Conservation (phyloP, 2,329 filamentous ascomycete species). For the Sporothrix pallida region DNA sequence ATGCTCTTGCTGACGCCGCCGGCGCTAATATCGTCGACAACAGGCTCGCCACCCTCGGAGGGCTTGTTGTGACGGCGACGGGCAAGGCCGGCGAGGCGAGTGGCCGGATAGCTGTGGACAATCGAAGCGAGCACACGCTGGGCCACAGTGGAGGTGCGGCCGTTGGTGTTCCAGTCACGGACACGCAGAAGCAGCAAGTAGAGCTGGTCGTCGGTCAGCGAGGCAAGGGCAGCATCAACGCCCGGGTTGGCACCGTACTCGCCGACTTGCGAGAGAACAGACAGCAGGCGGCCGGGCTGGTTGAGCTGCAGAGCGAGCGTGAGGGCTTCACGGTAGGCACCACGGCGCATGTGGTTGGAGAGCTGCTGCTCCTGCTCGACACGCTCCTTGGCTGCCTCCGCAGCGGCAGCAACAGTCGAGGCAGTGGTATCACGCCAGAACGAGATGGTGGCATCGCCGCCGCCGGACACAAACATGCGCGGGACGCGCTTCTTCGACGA, state of each 20-base stretch:
- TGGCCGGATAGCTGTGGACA: conserved; percentile 79
- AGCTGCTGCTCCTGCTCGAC: conserved; percentile 92
- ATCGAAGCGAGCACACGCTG: conserved; percentile 83
- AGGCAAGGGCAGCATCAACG: conserved; percentile 84
- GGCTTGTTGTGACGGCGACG: conserved; percentile 42
- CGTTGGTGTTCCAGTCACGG: conserved; percentile 98
- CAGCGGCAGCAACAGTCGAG: conserved; percentile 75
- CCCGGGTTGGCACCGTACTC: conserved; percentile 56
- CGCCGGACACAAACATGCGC: conserved; percentile 82
- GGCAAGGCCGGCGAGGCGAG: conserved; percentile 72
- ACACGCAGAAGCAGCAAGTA: conserved; percentile 80
- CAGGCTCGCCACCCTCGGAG: conserved; percentile 35
- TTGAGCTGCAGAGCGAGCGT: conserved; percentile 90
- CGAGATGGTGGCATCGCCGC: conserved; percentile 88
- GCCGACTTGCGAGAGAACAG: conserved; percentile 71
- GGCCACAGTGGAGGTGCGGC: conserved; percentile 80
- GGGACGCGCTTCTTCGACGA: background rate
- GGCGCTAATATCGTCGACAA: conserved; percentile 39
- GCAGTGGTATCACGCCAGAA: conserved; percentile 95
- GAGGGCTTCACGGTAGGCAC: conserved; percentile 91
- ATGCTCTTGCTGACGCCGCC: conserved; percentile 57
- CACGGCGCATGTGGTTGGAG: conserved; percentile 86
- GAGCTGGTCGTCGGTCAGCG: conserved; percentile 82
- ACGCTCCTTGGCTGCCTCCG: conserved; percentile 74
- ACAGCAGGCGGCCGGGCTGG: conserved; percentile 85